phyloP scores from a whole-genome alignment of 2,329 filamentous ascomycete genomes.

The Calcarisporium arbuscula region DNA sequence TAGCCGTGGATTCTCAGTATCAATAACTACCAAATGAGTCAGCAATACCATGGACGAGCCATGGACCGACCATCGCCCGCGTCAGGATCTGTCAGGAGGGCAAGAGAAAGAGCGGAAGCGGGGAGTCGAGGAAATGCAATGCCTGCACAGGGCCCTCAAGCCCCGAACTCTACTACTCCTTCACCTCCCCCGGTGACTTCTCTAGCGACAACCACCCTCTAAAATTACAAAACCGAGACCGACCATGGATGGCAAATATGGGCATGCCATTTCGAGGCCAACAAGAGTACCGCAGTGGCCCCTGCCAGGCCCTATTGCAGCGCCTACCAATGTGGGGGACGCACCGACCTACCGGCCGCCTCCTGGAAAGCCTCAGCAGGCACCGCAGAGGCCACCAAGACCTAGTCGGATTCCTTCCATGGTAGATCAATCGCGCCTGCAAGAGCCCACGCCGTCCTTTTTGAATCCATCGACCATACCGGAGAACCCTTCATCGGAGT shows the following conservation, averaged over 20 bases:
- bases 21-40: conserved; percentile 52
- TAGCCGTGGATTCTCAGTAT: too few species aligned
- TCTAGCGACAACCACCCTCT: conserved; percentile 2
- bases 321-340: conserved; percentile 24
- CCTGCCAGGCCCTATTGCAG: conserved; percentile 32
- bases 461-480: conserved; percentile 21
- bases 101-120: conserved; percentile 46
- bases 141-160: too few species aligned
- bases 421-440: conserved; percentile 47
- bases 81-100: conserved; percentile 47
- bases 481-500: conserved; percentile 34
- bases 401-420: conserved; percentile 55
- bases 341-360: conserved; percentile 43
- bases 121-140: conserved; percentile 20
- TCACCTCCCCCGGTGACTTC: background rate
- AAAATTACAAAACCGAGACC: conserved; percentile 8
- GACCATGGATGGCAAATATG: conserved; percentile 16
- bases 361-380: conserved; percentile 38
- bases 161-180: too few species aligned
- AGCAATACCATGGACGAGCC: conserved; percentile 45
- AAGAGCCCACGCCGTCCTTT: conserved; percentile 51
- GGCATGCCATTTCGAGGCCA: conserved; percentile 46
- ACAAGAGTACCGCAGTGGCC: conserved; percentile 50
- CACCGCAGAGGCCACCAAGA: conserved; percentile 53
- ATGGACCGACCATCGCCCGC: conserved; percentile 39